These are phyloP conservation scores for Pleurotus tuoliensis DNA, from an alignment of 768 basidiomycete species.

Conservation along the genomic window DNA sequence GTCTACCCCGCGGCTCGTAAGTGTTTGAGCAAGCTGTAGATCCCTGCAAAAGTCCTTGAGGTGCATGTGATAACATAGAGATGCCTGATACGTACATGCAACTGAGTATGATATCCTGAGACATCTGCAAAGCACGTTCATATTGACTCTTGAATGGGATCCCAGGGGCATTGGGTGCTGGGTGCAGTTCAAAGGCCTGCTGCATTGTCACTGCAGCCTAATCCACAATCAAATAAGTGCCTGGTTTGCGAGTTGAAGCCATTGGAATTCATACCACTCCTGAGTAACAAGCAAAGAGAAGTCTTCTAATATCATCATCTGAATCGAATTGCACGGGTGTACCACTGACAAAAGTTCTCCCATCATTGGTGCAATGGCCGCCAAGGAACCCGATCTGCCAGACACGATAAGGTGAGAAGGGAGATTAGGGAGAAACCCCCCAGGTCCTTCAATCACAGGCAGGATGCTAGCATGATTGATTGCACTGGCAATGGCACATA, in stretches of 20 bases:
- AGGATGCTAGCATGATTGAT: slow-evolving; percentile 31
- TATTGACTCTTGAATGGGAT: slow-evolving; percentile 36
- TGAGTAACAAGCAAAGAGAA: slow-evolving; percentile 31
- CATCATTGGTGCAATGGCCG: slow-evolving; percentile 41
- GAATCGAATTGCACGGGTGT: slow-evolving; percentile 31
- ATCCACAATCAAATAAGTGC: not conserved
- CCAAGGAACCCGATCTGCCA: slow-evolving; percentile 31
- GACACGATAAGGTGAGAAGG: slow-evolving; percentile 30
- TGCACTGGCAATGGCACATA: slow-evolving; percentile 34
- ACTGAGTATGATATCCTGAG: slow-evolving; percentile 37
- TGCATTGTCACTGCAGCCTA: slow-evolving; percentile 34
- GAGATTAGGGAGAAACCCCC: slow-evolving; percentile 29
- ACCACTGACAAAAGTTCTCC: slow-evolving; percentile 36
- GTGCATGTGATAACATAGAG: not conserved
- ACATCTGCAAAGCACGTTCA: slow-evolving; percentile 37
- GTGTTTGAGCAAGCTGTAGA: slow-evolving; percentile 31
- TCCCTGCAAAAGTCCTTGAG: slow-evolving; percentile 25
- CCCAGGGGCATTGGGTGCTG: slow-evolving; percentile 26
- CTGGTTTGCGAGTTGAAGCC: not conserved
- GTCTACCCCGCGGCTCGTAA: slow-evolving; percentile 22
- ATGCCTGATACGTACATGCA: slow-evolving; percentile 32
- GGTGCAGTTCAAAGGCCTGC: slow-evolving; percentile 32
- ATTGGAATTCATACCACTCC: slow-evolving; percentile 21
- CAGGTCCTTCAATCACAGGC: slow-evolving; percentile 25
- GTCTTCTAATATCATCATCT: slow-evolving; percentile 31